Evolutionary conservation across 2,329 filamentous ascomycete genomes (phyloP).

Genomic region (Colletotrichum sp.): DNA sequence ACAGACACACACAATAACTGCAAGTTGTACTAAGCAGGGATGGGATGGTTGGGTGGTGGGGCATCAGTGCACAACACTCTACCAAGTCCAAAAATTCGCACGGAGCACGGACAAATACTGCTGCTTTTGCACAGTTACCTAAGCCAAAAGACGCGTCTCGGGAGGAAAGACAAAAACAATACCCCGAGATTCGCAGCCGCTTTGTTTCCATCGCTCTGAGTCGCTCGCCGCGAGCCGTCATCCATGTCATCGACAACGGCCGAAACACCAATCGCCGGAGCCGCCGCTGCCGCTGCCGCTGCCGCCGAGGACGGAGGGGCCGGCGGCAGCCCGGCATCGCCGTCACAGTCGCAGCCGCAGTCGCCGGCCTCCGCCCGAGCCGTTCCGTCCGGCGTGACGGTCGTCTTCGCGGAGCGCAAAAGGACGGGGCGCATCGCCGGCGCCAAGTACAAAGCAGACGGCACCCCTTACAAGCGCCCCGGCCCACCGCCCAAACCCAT

Average conservation of each 20-base stretch:
- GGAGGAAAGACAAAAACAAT: background rate
- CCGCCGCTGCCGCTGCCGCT: background rate
- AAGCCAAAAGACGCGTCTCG: background rate
- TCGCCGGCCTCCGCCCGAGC: background rate
- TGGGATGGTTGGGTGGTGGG: background rate
- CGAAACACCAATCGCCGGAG: background rate
- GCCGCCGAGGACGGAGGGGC: background rate
- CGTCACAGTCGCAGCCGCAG: background rate
- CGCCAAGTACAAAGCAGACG: conserved; percentile 1
- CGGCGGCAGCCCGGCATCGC: background rate
- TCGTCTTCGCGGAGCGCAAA: background rate
- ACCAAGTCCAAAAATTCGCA: background rate
- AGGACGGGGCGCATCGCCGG: background rate
- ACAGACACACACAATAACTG: background rate
- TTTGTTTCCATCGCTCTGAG: background rate
- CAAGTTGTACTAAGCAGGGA: background rate
- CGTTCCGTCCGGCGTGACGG: background rate
- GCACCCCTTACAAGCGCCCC: background rate
- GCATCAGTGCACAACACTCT: background rate
- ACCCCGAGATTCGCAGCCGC: background rate
- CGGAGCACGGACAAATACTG: background rate
- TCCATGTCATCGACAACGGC: background rate
- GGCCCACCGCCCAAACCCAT: background rate
- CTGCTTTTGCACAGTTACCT: background rate
- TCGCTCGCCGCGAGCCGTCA: background rate